Evolutionary conservation across 2,329 filamentous ascomycete genomes (phyloP).

Genomic region (Penicillium brasilianum): DNA sequence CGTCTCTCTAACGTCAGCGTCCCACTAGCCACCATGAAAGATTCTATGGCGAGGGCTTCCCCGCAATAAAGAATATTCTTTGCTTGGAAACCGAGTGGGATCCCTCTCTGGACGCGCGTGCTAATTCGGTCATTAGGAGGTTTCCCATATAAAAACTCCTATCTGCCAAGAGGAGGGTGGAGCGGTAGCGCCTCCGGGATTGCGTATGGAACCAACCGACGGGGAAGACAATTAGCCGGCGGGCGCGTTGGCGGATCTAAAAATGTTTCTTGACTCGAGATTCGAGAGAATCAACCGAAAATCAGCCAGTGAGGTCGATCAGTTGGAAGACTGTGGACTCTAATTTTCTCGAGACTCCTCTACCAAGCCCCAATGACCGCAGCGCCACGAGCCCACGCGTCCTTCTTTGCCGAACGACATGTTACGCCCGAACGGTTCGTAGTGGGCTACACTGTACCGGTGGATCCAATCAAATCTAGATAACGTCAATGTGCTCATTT

Average conservation of each 20-base stretch:
- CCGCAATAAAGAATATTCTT: conserved; percentile 10
- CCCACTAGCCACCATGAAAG: background rate
- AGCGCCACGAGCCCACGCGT: conserved; percentile 19
- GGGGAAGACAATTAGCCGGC: background rate
- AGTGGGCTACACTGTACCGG: background rate
- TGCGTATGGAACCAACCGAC: background rate
- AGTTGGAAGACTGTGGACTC: background rate
- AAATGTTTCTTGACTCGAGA: background rate
- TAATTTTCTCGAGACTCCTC: background rate
- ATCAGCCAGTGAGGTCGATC: conserved; percentile 6
- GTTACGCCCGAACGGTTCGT: background rate
- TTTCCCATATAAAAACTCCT: background rate
- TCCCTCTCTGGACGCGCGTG: background rate
- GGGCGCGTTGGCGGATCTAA: background rate
- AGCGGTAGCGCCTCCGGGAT: background rate
- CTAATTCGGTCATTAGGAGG: background rate
- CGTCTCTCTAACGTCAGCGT: background rate
- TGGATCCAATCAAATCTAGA: background rate
- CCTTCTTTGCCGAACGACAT: conserved; percentile 4
- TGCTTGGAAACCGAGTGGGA: conserved; percentile 4
- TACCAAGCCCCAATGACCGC: conserved; percentile 1
- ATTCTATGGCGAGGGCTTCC: background rate
- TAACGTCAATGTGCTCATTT: background rate
- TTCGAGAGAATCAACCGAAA: background rate
- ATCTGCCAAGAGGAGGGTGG: conserved; percentile 1